Evolutionary conservation across 768 basidiomycete species (phyloP).

Genomic region (Naganishia randhawae): DNA sequence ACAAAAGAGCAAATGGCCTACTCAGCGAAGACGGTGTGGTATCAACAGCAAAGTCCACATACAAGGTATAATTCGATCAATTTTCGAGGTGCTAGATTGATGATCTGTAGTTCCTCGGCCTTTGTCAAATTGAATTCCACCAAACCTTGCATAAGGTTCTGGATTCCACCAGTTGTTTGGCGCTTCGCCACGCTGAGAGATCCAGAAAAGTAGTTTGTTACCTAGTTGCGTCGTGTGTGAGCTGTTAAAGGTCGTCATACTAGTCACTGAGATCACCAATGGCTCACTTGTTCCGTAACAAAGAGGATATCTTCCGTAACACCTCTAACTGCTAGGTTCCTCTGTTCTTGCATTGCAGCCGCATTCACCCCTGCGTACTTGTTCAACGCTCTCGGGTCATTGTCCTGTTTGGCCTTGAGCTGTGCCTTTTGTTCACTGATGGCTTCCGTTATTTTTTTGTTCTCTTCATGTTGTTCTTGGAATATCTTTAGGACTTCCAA

Average conservation of each 20-base stretch:
- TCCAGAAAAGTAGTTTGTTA: slow-evolving; percentile 76
- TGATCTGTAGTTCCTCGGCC: slow-evolving; percentile 83
- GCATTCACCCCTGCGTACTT: slow-evolving; percentile 32
- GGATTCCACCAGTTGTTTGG: slow-evolving; percentile 66
- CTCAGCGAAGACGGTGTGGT: too few relatives aligned
- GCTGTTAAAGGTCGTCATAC: background rate
- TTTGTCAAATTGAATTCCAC: slow-evolving; percentile 73
- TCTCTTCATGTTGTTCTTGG: slow-evolving; percentile 67
- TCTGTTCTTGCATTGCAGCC: slow-evolving; percentile 66
- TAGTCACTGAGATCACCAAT: background rate
- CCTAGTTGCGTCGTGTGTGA: slow-evolving; percentile 57
- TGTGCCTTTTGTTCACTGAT: slow-evolving; percentile 16
- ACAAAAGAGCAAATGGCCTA: background rate
- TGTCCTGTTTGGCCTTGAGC: slow-evolving; percentile 28
- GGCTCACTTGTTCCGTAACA: slow-evolving; percentile 72
- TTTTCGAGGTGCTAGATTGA: slow-evolving; percentile 79
- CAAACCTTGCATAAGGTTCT: slow-evolving; percentile 64
- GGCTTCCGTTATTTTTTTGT: slow-evolving; percentile 23
- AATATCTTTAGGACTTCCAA: slow-evolving; percentile 77
- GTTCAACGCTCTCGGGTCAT: slow-evolving; percentile 17
- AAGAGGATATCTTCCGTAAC: slow-evolving; percentile 77
- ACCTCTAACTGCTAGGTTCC: slow-evolving; percentile 56
- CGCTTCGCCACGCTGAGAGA: slow-evolving; percentile 65
- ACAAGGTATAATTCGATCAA: slow-evolving; percentile 86
- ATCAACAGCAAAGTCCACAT: slow-evolving; percentile 45